A percentile compares a stretch with the other conserved stretches of the same genome.
phyloP scores from a whole-genome alignment of 2,329 filamentous ascomycete genomes.

The Calonectria hawksworthii region DNA sequence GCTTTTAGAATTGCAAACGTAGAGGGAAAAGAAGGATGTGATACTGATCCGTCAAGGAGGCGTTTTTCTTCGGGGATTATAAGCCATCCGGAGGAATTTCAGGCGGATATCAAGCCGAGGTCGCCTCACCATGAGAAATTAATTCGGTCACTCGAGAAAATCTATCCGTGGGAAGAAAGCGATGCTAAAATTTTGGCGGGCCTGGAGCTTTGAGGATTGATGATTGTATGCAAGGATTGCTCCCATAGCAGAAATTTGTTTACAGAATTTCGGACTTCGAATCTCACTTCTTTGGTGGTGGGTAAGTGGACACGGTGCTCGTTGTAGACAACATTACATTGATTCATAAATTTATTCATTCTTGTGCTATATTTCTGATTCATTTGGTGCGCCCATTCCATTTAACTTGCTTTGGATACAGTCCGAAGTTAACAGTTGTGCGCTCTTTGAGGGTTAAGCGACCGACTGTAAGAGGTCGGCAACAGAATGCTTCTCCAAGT shows the following conservation, averaged over 20 bases:
- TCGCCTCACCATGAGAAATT: conserved; percentile 23
- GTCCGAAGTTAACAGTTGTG: no score
- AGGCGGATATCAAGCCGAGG: conserved; percentile 28
- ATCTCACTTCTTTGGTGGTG: neutral
- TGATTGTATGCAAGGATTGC: no score
- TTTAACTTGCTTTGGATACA: neutral
- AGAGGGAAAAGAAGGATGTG: neutral
- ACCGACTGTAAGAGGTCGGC: neutral
- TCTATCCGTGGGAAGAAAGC: conserved; percentile 35
- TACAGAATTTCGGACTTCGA: neutral
- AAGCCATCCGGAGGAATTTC: conserved; percentile 32
- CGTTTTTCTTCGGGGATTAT: conserved; percentile 33
- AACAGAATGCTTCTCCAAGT: neutral
- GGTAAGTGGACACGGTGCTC: neutral
- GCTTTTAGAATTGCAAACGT: conserved; percentile 56
- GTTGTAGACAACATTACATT: neutral
- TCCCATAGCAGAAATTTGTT: no score
- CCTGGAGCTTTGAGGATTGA: neutral
- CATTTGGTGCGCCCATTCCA: neutral
- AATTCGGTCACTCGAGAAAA: conserved; percentile 32
- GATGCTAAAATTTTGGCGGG: conserved; percentile 24
- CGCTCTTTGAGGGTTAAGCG: neutral
- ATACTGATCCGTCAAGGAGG: neutral
- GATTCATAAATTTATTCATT: neutral
- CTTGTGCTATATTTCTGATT: neutral